Evolutionary conservation across 768 basidiomycete species (phyloP).

Genomic region (Nidularia pulvinata): DNA sequence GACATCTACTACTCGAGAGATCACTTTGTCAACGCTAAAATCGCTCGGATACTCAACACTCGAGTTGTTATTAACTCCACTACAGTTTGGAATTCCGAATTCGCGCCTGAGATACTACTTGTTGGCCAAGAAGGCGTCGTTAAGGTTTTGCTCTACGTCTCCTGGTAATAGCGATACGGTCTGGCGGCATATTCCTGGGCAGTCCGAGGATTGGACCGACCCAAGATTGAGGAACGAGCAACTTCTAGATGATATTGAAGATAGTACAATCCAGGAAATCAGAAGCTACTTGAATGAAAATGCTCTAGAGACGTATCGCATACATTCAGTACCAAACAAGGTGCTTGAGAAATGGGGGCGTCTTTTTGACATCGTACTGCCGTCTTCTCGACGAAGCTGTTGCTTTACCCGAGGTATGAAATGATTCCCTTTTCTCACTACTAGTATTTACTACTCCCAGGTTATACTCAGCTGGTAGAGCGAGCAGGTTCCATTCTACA

Average conservation of each 20-base stretch:
- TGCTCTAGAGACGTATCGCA: too few species aligned
- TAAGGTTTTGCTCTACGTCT: slow-evolving; percentile 28
- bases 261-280: too few species aligned
- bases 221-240: slow-evolving; percentile 22
- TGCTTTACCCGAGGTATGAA: slow-evolving; percentile 80
- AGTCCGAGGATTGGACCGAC: slow-evolving; percentile 33
- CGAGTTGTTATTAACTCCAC: slow-evolving; percentile 72
- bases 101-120: slow-evolving; percentile 83
- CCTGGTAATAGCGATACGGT: slow-evolving; percentile 16
- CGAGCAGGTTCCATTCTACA: slow-evolving; percentile 80
- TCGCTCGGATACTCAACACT: slow-evolving; percentile 52
- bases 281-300: too few species aligned
- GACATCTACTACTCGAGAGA: slow-evolving; percentile 63
- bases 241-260: too few species aligned
- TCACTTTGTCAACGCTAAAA: slow-evolving; percentile 50
- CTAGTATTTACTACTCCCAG: slow-evolving; percentile 26
- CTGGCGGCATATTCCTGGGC: slow-evolving; percentile 57
- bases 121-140: slow-evolving; percentile 55
- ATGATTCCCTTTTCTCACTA: background rate
- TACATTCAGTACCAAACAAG: slow-evolving; percentile 47
- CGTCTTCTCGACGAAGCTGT: slow-evolving; percentile 61
- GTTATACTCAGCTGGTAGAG: slow-evolving; percentile 78
- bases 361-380: slow-evolving; percentile 77
- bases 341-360: slow-evolving; percentile 75
- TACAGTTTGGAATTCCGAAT: slow-evolving; percentile 82